Base-by-base conservation (phyloP, 306 rosid species). In the Amphicarpaea edgeworthii region DNA sequence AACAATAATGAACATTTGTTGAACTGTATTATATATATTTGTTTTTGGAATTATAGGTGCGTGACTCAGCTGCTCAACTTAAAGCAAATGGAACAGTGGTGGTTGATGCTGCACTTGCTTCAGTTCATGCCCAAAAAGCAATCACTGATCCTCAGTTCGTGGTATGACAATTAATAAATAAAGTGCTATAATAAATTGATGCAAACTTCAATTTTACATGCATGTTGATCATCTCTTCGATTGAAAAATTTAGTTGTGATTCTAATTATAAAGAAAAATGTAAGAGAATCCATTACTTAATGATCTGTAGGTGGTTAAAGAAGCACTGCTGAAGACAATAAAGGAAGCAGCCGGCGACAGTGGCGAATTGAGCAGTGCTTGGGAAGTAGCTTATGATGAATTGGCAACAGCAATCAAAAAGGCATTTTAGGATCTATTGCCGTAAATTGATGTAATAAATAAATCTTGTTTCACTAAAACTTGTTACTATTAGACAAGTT, bases 301-400 rank as follows among this genome's bases (percentile, higher is more conserved):
- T 57, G 34, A 6, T 24, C 2, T 34, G 16, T 6, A 80, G 80
- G 80, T 67, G 72, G 66, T 80, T 2, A 80, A 74, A 47, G 80
- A 80, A 68, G 80, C 84, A 58, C 10, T 80, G 5, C 12, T 80
- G 72, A 46, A 42, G 20, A 69, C 84, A 69, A 14, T 81, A 49
- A 75, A 81, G 64, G 71, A 40, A 19, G 84, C 67, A 0, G 63
- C 30, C 26, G 84, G 80, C 1, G 76, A 49, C 45, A 67, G 66
- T 28, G 76, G 12, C 1, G 80, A 80, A 9, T 12, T 74, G 16
- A 46, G 41, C 43, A 50, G 4, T 34, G 84, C 84, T 32, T 74
- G 76, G 84, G 67, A 32, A n/a, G 26, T 66, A 58, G 80, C 84
- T 26, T 80, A 80, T 37, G 80, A 80, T 47, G 76, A 46, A 68